Evolutionary conservation across 163 green algal genomes (phyloP), one percentile per base, ranked within the genome.

Genomic region (Chlorella variabilis): DNA sequence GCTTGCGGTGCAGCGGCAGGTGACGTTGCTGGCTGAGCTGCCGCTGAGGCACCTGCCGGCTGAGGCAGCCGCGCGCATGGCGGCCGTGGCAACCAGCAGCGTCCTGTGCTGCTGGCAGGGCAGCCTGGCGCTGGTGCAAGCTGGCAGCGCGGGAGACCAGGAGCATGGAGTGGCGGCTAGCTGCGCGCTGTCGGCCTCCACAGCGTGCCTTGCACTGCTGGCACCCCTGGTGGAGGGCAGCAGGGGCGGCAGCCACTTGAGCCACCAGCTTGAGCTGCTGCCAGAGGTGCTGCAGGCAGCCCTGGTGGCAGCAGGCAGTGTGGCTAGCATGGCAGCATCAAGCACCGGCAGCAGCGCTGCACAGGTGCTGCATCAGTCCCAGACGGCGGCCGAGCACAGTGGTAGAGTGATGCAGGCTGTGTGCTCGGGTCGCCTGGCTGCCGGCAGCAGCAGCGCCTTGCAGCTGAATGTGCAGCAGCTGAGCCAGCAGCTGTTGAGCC

Each of bases 21-120:
- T 34, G 4, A 20, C 42, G 51, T 0, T 41, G 54, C 41, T 74
- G 56, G 69, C 41, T 54, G 42, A 75, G 59, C 75, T 71, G 66
- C 77, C 63, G 1, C 33, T 77, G 25, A 4, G 11, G 5, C 27
- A 33, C 33, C 18, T 83, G 36, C 45, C 36, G 33, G 33, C 45
- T 11, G 34, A 42, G n/a, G 49, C 66, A 4, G 63, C 51, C 36
- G 75, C 75, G 27, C 31, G 33, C 33, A 77, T 71, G 49, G 51
- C 66, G 9, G 66, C 51, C 4, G 49, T 73, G 36, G 51, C 66
- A 4, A 3, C 62, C 27, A 49, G 27, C 13, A 38, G 31, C 45
- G 25, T 82, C 18, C 41, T 81, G 59, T 63, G 39, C 29, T 81
- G 75, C 75, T 71, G 58, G 9, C 18, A 61, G n/a, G 41, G 39